phyloP scores from a whole-genome alignment of 208 protist genomes.

The Crithidia acanthocephali region DNA sequence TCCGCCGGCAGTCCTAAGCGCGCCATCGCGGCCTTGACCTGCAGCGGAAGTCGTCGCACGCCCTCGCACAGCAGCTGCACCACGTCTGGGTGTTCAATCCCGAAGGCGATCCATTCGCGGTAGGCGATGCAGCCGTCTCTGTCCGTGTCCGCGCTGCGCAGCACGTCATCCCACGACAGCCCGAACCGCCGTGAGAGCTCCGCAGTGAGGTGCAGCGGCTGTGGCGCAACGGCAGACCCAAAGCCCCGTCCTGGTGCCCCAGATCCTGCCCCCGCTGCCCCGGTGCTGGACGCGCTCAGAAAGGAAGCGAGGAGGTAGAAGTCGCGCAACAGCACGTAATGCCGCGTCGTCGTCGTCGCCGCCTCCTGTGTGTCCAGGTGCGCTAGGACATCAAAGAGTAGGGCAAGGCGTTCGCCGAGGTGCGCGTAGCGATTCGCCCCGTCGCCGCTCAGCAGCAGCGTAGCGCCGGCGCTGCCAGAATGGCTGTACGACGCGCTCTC shows the following conservation, averaged over 20 bases:
- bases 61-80: slow-evolving; percentile 40
- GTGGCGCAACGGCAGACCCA: slow-evolving; percentile 6
- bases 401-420: slow-evolving; percentile 21
- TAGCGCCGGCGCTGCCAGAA: neutral
- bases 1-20: neutral
- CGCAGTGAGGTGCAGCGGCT: slow-evolving; percentile 5
- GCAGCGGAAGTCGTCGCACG: slow-evolving; percentile 14
- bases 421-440: slow-evolving; percentile 7
- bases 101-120: slow-evolving; percentile 59
- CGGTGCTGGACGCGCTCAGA: slow-evolving; percentile 3
- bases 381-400: slow-evolving; percentile 33
- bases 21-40: slow-evolving; percentile 15
- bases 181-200: slow-evolving; percentile 12
- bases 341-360: slow-evolving; percentile 18
- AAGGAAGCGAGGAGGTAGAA: slow-evolving; percentile 38
- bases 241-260: slow-evolving; percentile 1
- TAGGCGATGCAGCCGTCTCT: slow-evolving; percentile 53
- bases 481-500: neutral
- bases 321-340: slow-evolving; percentile 53
- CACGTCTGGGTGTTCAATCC: slow-evolving; percentile 44
- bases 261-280: neutral
- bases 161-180: slow-evolving; percentile 34
- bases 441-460: slow-evolving; percentile 16
- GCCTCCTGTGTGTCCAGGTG: slow-evolving; percentile 27
- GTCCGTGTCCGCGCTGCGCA: slow-evolving; percentile 57